Base-by-base conservation (phyloP, 192 early-diverging fungal genomes). In the Coemansia sp. region DNA sequence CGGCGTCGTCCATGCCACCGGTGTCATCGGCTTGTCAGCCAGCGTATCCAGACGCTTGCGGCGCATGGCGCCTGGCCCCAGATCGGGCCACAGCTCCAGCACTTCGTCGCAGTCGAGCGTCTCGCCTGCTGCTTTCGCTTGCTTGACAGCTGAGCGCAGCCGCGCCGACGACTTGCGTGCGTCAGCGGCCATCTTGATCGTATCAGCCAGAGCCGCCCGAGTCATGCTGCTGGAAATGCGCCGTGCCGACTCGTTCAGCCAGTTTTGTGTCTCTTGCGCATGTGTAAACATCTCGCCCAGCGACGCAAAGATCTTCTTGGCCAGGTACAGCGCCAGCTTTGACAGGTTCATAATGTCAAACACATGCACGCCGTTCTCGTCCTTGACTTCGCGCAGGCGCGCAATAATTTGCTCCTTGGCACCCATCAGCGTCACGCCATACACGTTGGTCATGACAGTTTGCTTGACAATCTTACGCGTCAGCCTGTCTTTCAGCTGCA, bases 371-470 rank as follows among this genome's bases (percentile, higher is more conserved):
- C 86, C 85, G 0, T 89, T 79, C 24, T 95, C 81, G 65, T 86
- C 86, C 27, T 85, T 81, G 14, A 85, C 72, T 69, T 98, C 96
- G 67, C 86, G 88, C 39, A 98, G 72, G 23, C 95, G 86, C 38
- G 87, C 88, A 22, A 84, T 81, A 60, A 98, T 94, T 82, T 98
- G 96, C 9, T 83, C 80, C 37, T 88, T 79, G 5, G 96, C 96
- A 29, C 97, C 97, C 22, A 99, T 84, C 66, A 96, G 91, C 2
- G 97, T 99, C 53, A 99, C 97, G 27, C 97, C 97, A 53, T 99
- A 99, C 4, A 96, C 95, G 70, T 95, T 97, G 54, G 97, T 99
- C 97, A 99, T 99, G 65, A 99, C 95, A 0, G 97, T 96, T 67
- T 99, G 95, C 82, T 99, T 99, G 56, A 99, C 93, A 41, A 99